Percentiles rank a stretch among this genome's conserved stretches.
phyloP scores from a whole-genome alignment of 805 yeast genomes.

The Hermanozyma aechmeae region DNA sequence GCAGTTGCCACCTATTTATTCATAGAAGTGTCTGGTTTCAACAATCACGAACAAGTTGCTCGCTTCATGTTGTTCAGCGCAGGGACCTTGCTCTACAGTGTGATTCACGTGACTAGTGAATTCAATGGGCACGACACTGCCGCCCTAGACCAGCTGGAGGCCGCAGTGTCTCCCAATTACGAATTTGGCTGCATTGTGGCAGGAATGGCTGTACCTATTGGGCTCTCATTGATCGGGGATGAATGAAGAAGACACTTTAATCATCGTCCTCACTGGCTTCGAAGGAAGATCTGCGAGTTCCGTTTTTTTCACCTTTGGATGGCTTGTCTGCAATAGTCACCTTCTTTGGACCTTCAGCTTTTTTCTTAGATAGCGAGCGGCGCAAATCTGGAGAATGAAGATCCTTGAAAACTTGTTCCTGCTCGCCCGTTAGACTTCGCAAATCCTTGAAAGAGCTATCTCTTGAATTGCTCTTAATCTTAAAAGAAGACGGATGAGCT shows the following conservation, averaged over 20 bases:
- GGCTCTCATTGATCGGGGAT: conserved; percentile 14
- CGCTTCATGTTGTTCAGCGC: conserved; percentile 54
- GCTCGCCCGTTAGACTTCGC: conserved; percentile 8
- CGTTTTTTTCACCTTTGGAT: too few species aligned
- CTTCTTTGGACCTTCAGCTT: too few species aligned
- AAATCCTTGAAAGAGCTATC: conserved; percentile 10
- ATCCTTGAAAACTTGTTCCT: conserved; percentile 8
- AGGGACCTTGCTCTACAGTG: conserved; percentile 67
- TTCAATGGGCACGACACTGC: conserved; percentile 2
- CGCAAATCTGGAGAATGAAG: conserved; percentile 17
- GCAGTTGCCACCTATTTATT: conserved; percentile 42
- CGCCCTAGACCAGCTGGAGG: conserved; percentile 4
- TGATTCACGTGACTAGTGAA: conserved; percentile 51
- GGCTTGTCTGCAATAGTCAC: too few species aligned
- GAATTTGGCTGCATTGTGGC: conserved; percentile 11
- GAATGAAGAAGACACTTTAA: too few species aligned
- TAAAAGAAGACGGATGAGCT: conserved; percentile 1
- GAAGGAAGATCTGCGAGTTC: too few species aligned
- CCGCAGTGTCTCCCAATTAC: conserved; percentile 2
- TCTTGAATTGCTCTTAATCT: conserved; percentile 11
- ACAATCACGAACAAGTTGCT: conserved; percentile 37
- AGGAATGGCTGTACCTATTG: conserved; percentile 19
- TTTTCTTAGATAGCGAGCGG: too few species aligned
- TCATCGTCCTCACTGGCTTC: too few species aligned
- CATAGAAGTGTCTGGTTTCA: conserved; percentile 19